Base-by-base conservation (phyloP, 176 grass and related monocot species). In the Triticum turgidum region DNA sequence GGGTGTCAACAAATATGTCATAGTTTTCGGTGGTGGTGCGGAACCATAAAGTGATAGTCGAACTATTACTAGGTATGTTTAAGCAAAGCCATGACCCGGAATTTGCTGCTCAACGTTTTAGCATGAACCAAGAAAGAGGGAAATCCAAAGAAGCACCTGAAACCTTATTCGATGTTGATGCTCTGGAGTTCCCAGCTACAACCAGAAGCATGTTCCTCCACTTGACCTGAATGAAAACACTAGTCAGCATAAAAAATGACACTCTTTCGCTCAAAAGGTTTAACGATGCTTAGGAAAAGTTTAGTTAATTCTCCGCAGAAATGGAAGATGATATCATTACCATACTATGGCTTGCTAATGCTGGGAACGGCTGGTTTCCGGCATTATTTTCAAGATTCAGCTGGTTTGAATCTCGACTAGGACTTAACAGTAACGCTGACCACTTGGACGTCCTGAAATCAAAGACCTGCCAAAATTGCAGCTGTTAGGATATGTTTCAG, bases 371-470 rank as follows among this genome's bases (percentile, higher is more conserved):
- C 33, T 56, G 47, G 69, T 81, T 84, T 35, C 76, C 35, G 49
- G 56, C 73, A 87, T 81, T 85, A 35, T 67, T 88, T 51, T 96
- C 94, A 66, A 10, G 72, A 56, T 89, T 90, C 35, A 86, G 30
- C 76, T 80, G 85, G 14, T 88, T 83, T 61, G 79, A 63, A 47
- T 92, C 91, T 69, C 77, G 85, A 17, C 76, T 82, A 52, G 73
- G 90, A 72, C 68, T 89, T 68, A 90, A 17, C 49, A 17, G 49
- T 5, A 52, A 32, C 41, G 77, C 87, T 62, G 92, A 96, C 97
- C 97, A 99, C 42, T 65, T 90, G 62, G 94, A 88, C 84, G 90
- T 92, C 84, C 67, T 99, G 69, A 99, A 89, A 99, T 96, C 83
- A 77, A 96, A 92, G 72, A 93, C 92, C 94, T 99, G 90, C 14